phyloP scores from a whole-genome alignment of 2,329 filamentous ascomycete genomes.

The Xylogone sp. region DNA sequence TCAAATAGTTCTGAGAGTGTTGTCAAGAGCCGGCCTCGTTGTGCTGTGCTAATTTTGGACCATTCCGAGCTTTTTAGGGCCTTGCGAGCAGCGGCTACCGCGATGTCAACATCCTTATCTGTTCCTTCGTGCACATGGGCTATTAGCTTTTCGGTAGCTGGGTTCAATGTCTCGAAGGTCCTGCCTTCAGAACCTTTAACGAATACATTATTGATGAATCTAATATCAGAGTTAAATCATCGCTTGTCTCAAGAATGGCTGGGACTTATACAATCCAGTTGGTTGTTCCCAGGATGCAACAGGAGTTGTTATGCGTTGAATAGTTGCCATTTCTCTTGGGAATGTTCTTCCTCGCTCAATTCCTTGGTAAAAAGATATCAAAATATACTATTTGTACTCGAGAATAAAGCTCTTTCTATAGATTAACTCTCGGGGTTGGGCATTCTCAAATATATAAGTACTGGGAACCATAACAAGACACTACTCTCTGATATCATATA shows the following conservation, averaged over 20 bases:
- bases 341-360: too few species aligned
- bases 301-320: background rate
- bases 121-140: conserved; percentile 79
- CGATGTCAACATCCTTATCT: conserved; percentile 76
- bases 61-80: conserved; percentile 70
- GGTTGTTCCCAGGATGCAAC: background rate
- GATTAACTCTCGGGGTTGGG: too few species aligned
- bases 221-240: background rate
- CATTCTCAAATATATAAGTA: too few species aligned
- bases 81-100: conserved; percentile 76
- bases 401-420: too few species aligned
- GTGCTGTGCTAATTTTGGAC: conserved; percentile 60
- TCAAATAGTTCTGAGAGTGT: conserved; percentile 77
- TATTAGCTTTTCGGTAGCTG: conserved; percentile 63
- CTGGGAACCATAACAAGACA: too few species aligned
- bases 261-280: background rate
- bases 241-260: background rate
- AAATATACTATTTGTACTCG: too few species aligned
- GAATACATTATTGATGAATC: conserved; percentile 82
- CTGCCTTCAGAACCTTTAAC: conserved; percentile 73
- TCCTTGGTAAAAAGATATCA: too few species aligned
- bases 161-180: conserved; percentile 62
- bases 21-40: conserved; percentile 62
- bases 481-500: too few species aligned
- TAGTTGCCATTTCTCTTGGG: background rate